Conservation (phyloP, 768 basidiomycete species). For the Boletus speciosus region DNA sequence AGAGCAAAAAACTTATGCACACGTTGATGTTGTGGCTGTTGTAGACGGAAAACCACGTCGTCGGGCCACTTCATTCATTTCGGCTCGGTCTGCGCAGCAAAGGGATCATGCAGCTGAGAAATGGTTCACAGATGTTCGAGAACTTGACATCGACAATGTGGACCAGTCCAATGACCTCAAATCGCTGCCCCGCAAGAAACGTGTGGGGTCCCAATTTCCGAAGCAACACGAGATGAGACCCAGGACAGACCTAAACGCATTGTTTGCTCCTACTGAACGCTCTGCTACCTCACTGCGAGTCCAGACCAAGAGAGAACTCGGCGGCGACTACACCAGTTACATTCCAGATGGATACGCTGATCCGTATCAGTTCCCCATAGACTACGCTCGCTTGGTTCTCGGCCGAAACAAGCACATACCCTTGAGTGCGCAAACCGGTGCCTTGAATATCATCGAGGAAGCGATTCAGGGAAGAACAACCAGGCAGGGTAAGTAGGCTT, state of each 20-base stretch:
- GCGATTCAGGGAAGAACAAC: constrained; percentile 7
- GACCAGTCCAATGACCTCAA: not conserved
- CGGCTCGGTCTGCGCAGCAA: constrained; percentile 18
- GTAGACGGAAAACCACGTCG: not conserved
- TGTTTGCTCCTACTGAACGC: constrained; percentile 12
- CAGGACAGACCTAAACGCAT: constrained; percentile 17
- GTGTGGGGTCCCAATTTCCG: not conserved
- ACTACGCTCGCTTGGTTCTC: constrained; percentile 42
- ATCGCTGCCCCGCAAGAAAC: constrained; percentile 4
- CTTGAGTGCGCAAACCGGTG: constrained; percentile 37
- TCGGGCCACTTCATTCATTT: constrained; percentile 20
- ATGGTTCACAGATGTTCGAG: constrained; percentile 22
- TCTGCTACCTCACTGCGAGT: constrained; percentile 17
- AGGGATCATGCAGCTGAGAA: constrained; percentile 24
- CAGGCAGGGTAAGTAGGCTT: constrained; percentile 10
- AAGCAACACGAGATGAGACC: constrained; percentile 21
- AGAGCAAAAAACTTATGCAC: not conserved
- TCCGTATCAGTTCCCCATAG: constrained; percentile 35
- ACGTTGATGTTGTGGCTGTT: not conserved
- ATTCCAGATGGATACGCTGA: constrained; percentile 29
- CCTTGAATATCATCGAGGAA: constrained; percentile 37
- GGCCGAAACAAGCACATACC: constrained; percentile 42
- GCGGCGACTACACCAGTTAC: constrained; percentile 52
- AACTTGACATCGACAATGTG: constrained; percentile 13
- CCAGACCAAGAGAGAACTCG: constrained; percentile 36